phyloP scores from a whole-genome alignment of 2,329 filamentous ascomycete genomes.

The Coniosporium tulheliwenetii region DNA sequence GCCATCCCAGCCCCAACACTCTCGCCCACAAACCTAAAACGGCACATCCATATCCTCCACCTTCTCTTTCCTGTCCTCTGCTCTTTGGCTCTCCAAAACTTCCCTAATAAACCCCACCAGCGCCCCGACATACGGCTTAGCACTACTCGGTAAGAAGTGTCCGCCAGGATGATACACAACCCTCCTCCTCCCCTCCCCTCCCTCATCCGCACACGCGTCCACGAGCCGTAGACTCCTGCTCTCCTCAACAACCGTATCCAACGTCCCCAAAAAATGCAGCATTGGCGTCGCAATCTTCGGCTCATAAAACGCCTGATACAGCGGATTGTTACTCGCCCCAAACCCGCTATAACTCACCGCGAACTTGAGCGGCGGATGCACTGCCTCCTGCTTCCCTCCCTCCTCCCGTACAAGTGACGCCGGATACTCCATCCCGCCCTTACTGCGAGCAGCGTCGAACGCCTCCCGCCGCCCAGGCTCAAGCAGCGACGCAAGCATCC shows the following conservation, averaged over 20 bases:
- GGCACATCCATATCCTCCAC: slow-evolving; percentile 56
- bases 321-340: slow-evolving; percentile 39
- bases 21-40: slow-evolving; percentile 27
- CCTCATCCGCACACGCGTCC: slow-evolving; percentile 41
- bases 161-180: slow-evolving; percentile 70
- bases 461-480: slow-evolving; percentile 37
- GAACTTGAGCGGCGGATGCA: slow-evolving; percentile 49
- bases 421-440: slow-evolving; percentile 37
- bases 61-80: slow-evolving; percentile 25
- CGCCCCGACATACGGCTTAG: slow-evolving; percentile 65
- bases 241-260: slow-evolving; percentile 85
- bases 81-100: slow-evolving; percentile 24
- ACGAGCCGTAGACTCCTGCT: slow-evolving; percentile 49
- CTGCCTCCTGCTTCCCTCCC: slow-evolving; percentile 16
- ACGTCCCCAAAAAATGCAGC: slow-evolving; percentile 65
- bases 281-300: slow-evolving; percentile 62
- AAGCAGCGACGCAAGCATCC: slow-evolving; percentile 55
- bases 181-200: slow-evolving; percentile 33
- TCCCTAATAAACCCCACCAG: slow-evolving; percentile 56
- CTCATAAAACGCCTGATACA: slow-evolving; percentile 56
- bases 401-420: slow-evolving; percentile 25
- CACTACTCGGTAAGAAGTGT: slow-evolving; percentile 68
- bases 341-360: slow-evolving; percentile 68
- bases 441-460: slow-evolving; percentile 26
- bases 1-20: not conserved